Conservation (phyloP, 371 early-diverging fungal genomes). For the Mortierella sp. region DNA sequence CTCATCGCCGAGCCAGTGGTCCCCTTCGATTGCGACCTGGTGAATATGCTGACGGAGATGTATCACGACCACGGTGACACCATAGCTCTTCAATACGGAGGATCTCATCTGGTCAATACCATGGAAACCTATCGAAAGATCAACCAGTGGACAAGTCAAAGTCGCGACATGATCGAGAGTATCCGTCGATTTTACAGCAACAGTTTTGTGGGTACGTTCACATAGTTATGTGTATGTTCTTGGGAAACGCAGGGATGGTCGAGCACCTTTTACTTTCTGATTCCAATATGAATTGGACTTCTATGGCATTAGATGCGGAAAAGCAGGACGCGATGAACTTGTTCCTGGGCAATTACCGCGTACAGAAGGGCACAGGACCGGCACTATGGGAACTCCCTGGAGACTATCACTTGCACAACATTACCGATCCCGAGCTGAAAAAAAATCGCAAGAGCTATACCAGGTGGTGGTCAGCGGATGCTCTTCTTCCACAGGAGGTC, state of each 20-base stretch:
- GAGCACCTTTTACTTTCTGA: no score
- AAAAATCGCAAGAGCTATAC: slow-evolving; percentile 66
- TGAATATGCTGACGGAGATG: slow-evolving; percentile 95
- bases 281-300: not conserved
- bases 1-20: slow-evolving; percentile 82
- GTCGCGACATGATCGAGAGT: slow-evolving; percentile 96
- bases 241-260: no score
- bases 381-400: slow-evolving; percentile 88
- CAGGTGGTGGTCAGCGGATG: slow-evolving; percentile 71
- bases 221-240: no score
- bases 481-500: slow-evolving; percentile 53
- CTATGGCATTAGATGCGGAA: slow-evolving; percentile 81
- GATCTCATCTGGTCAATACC: slow-evolving; percentile 97
- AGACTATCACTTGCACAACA: slow-evolving; percentile 88
- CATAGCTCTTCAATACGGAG: slow-evolving; percentile 99
- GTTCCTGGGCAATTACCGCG: slow-evolving; percentile 87
- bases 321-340: slow-evolving; percentile 96
- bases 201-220: slow-evolving; percentile 84
- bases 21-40: slow-evolving; percentile 93
- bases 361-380: slow-evolving; percentile 64
- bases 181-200: slow-evolving; percentile 94
- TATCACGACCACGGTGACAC: slow-evolving; percentile 99
- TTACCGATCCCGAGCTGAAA: slow-evolving; percentile 63
- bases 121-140: slow-evolving; percentile 97
- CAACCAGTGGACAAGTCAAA: slow-evolving; percentile 94